A percentile compares a stretch with the other conserved stretches of the same genome.
Evolutionary conservation across 192 early-diverging fungal genomes (phyloP).

Genomic region (Podochytrium sp.): DNA sequence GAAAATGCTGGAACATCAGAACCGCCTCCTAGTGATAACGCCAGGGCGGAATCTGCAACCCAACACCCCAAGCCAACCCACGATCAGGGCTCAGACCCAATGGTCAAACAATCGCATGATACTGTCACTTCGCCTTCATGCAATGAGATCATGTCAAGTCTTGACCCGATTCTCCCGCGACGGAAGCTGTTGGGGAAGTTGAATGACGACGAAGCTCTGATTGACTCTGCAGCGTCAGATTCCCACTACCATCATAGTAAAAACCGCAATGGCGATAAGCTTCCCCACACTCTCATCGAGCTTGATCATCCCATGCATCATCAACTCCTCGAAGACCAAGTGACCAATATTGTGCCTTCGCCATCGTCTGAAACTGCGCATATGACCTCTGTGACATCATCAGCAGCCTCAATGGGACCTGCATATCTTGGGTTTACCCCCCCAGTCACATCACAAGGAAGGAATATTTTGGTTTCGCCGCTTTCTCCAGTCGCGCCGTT

Average conservation of each 20-base stretch:
- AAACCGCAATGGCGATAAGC: not conserved
- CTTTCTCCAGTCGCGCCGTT: not conserved
- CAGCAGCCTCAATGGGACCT: slow-evolving; percentile 11
- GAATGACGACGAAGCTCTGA: not conserved
- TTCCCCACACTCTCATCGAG: not conserved
- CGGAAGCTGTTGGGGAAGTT: not conserved
- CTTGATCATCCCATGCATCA: slow-evolving; percentile 10
- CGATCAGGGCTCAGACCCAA: not conserved
- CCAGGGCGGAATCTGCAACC: not conserved
- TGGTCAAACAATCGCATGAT: not conserved
- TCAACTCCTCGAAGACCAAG: not conserved
- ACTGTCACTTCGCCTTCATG: no score
- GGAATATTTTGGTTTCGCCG: not conserved
- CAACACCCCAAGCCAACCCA: not conserved
- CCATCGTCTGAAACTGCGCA: not conserved
- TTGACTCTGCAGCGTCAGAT: not conserved
- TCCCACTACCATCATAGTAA: not conserved
- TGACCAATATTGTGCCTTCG: not conserved
- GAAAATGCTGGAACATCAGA: not conserved
- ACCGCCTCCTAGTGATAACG: not conserved
- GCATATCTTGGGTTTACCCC: slow-evolving; percentile 19
- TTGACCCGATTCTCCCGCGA: no score
- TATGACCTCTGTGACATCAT: not conserved
- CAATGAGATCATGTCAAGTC: no score
- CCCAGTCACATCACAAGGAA: slow-evolving; percentile 2